These are phyloP conservation scores for Ceratocystiopsis minuta DNA, from an alignment of 2,329 filamentous ascomycete genomes.

Conservation along the genomic window DNA sequence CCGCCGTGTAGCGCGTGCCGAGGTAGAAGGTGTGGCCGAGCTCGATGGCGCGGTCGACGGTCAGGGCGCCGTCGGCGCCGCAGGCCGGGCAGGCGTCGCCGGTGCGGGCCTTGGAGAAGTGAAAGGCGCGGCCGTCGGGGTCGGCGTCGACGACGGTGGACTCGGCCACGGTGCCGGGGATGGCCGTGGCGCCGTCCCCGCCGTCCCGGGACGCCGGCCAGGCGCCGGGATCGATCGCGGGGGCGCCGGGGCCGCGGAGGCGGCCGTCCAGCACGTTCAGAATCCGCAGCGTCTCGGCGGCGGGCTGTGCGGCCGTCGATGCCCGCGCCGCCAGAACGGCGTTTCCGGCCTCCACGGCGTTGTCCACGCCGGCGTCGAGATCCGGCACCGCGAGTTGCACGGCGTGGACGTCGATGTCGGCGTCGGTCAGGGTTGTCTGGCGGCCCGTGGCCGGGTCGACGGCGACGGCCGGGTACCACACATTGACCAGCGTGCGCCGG, in stretches of 20 bases:
- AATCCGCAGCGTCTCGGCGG: slow-evolving; percentile 8
- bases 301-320: background rate
- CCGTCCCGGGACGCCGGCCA: slow-evolving; percentile 1
- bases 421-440: slow-evolving; percentile 11
- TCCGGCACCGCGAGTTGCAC: slow-evolving; percentile 48
- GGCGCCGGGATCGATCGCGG: background rate
- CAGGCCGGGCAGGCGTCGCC: slow-evolving; percentile 64
- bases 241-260: slow-evolving; percentile 7
- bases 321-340: slow-evolving; percentile 5
- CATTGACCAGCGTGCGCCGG: slow-evolving; percentile 47
- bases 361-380: slow-evolving; percentile 51
- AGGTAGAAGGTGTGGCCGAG: slow-evolving; percentile 91
- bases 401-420: slow-evolving; percentile 32
- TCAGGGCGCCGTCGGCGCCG: slow-evolving; percentile 34
- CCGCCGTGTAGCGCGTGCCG: slow-evolving; percentile 61
- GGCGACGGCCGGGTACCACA: slow-evolving; percentile 38
- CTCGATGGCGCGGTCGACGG: slow-evolving; percentile 60
- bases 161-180: background rate
- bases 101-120: slow-evolving; percentile 44
- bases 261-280: slow-evolving; percentile 22
- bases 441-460: slow-evolving; percentile 4
- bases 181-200: background rate
- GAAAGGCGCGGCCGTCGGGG: slow-evolving; percentile 24
- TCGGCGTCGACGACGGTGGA: background rate
- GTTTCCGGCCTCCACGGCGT: slow-evolving; percentile 34